Percentiles rank a stretch among this genome's conserved stretches.
Conservation (phyloP, 2,329 filamentous ascomycete species). For the Helotiales sp. region DNA sequence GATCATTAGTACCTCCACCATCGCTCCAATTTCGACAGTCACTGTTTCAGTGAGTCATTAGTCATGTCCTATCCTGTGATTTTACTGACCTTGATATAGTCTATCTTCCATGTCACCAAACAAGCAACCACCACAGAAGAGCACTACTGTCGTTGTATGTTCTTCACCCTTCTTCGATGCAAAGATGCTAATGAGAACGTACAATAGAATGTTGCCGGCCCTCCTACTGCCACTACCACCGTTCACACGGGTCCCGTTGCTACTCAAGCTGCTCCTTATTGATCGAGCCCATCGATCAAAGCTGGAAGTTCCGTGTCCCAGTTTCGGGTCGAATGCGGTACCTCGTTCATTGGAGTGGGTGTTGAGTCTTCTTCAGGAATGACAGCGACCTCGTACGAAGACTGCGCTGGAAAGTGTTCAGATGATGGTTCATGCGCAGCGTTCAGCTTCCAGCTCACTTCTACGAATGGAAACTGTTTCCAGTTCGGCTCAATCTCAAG, state of each 20-base stretch:
- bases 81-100: neutral
- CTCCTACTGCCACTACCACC: neutral
- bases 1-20: neutral
- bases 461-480: neutral
- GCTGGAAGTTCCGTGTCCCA: neutral
- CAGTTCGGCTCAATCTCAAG: neutral
- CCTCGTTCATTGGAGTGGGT: neutral
- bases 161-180: neutral
- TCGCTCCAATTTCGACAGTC: neutral
- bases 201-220: constrained; percentile 1
- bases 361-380: neutral
- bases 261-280: neutral
- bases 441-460: neutral
- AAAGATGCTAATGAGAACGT: neutral
- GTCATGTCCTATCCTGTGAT: too few species aligned
- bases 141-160: neutral
- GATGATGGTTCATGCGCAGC: neutral
- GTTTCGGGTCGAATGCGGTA: neutral
- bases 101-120: neutral
- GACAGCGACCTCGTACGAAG: neutral
- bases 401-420: neutral
- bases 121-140: neutral
- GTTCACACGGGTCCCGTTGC: neutral
- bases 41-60: neutral
- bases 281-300: neutral